Conservation (phyloP, 2,329 filamentous ascomycete genomes). For the Epichloe sp. region DNA sequence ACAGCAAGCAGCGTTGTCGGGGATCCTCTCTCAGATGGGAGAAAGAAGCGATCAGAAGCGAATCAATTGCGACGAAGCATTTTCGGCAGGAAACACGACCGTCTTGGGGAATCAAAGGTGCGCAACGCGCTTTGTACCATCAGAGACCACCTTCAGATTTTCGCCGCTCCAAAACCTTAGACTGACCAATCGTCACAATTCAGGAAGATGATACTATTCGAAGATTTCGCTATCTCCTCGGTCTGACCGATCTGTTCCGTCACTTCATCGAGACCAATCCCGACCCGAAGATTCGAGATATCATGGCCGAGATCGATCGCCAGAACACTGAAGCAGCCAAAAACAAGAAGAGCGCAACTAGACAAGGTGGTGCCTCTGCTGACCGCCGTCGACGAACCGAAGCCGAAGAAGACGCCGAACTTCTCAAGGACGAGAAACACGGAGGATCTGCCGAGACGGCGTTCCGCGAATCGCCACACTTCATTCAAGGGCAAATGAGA, state of each 20-base stretch:
- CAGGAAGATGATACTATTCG: conserved; percentile 92
- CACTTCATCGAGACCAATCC: conserved; percentile 98
- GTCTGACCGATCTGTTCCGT: conserved; percentile 90
- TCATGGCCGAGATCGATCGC: conserved; percentile 87
- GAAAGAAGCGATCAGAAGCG: conserved; percentile 74
- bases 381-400: conserved; percentile 80
- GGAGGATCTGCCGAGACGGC: conserved; percentile 77
- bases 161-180: not conserved
- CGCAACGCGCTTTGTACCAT: conserved; percentile 7
- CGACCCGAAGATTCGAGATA: conserved; percentile 84
- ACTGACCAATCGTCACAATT: conserved; percentile 1
- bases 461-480: conserved; percentile 88
- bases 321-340: conserved; percentile 68
- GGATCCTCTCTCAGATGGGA: conserved; percentile 60
- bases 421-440: conserved; percentile 73
- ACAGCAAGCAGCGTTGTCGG: conserved; percentile 77
- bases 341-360: conserved; percentile 58
- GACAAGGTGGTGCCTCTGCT: conserved; percentile 72
- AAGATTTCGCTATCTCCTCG: conserved; percentile 86
- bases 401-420: conserved; percentile 91
- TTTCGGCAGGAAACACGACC: conserved; percentile 88
- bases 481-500: conserved; percentile 78
- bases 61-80: conserved; percentile 84
- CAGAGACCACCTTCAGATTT: not conserved
- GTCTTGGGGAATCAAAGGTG: conserved; percentile 86